Evolutionary conservation across 2,329 filamentous ascomycete genomes (phyloP).

Genomic region (Hirsutella rhossiliensis): DNA sequence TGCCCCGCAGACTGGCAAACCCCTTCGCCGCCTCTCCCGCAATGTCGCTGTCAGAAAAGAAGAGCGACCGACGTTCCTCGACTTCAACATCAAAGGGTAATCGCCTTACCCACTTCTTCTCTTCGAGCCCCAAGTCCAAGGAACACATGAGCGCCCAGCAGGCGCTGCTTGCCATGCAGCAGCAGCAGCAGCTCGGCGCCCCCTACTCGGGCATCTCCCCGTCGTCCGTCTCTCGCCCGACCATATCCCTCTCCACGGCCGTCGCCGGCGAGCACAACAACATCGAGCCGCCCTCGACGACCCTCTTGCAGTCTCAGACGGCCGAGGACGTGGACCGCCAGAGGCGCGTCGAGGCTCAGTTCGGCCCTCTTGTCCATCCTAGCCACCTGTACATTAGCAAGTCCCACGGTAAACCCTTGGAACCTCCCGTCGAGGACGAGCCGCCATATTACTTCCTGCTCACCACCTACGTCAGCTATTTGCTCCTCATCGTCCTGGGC

Average conservation of each 20-base stretch:
- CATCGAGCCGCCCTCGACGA: conserved; percentile 61
- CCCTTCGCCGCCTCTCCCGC: conserved; percentile 41
- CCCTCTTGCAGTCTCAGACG: conserved; percentile 76
- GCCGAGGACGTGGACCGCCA: conserved; percentile 69
- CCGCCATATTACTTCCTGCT: conserved; percentile 94
- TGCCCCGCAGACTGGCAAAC: conserved; percentile 48
- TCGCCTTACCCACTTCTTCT: conserved; percentile 74
- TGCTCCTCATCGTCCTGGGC: conserved; percentile 88
- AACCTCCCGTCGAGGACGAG: conserved; percentile 81
- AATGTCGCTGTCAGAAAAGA: conserved; percentile 34
- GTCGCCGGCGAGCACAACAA: conserved; percentile 61
- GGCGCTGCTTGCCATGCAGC: conserved; percentile 55
- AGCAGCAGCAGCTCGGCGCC: conserved; percentile 27
- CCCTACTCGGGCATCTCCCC: conserved; percentile 55
- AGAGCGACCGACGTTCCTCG: conserved; percentile 44
- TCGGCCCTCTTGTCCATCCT: conserved; percentile 70
- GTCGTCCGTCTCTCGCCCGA: conserved; percentile 68
- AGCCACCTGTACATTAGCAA: conserved; percentile 83
- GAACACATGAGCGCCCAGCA: conserved; percentile 53
- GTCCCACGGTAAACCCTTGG: conserved; percentile 69
- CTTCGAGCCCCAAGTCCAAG: conserved; percentile 65
- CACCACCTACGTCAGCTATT: conserved; percentile 96
- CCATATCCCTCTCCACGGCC: conserved; percentile 82
- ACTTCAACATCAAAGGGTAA: conserved; percentile 56
- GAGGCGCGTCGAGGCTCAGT: conserved; percentile 75